Base-by-base conservation (phyloP, 768 basidiomycete genomes). In the Pholiota microspora region DNA sequence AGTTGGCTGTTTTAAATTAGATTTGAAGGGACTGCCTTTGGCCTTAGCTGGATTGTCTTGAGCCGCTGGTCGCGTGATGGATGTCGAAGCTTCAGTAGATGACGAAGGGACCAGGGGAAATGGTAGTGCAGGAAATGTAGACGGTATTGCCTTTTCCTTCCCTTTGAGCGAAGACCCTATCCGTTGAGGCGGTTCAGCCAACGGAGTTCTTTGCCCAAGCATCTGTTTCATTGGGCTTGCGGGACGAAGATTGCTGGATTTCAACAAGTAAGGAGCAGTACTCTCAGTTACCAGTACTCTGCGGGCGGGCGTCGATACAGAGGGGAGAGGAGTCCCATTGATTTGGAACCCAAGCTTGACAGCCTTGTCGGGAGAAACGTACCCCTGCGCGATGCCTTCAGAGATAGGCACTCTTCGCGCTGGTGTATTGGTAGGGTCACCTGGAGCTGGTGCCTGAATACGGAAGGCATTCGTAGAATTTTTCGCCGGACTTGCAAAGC, bases 391-490 rank as follows among this genome's bases (percentile, higher is more conserved):
- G 54, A 83, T 68, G 2, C 79, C 82, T 57, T 82, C 69, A 34
- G 75, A 69, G 5, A 88, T 75, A 13, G 81, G 79, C 46, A 89
- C 79, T 54, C 88, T 77, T 45, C 82, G 79, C 2, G 88, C 86
- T 35, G 88, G 88, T 3, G 86, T 84, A 38, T 78, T 78, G 47
- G 64, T 60, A 8, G 71, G 64, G 35, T 82, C 77, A 45, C 77
- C 68, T 29, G 65, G 53, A 10, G 60, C 57, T 7, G 64, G 55
- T 40, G 61, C 52, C 49, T 65, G 69, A 53, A 69, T 61, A 45
- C 62, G 71, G n/a, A n/a, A n/a, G n/a, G 54, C 64, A 67, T 58
- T 68, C 77, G 63, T 58, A n/a, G 68, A 65, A 25, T 53, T 56
- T 55, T 67, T 67, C 25, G 50, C 52, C 6, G 70, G 64, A 51